Evolutionary conservation across 352 stramenopile species (phyloP).

Genomic region (Pythium grandisporangium): DNA sequence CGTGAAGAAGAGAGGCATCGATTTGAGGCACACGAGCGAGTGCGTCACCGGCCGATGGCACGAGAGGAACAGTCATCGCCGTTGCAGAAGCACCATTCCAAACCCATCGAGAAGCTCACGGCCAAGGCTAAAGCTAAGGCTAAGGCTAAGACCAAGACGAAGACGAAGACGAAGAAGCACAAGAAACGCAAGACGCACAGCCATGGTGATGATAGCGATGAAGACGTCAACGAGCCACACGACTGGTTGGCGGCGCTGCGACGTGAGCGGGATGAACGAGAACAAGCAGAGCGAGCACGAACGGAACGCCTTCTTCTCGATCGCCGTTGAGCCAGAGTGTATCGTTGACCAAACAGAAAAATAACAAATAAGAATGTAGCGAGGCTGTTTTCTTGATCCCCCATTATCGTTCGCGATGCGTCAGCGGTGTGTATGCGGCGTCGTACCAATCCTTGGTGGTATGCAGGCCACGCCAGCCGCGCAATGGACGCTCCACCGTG

Average conservation of each 20-base stretch:
- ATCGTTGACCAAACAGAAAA: background rate
- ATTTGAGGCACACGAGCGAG: constrained; percentile 8
- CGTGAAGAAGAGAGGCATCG: constrained; percentile 4
- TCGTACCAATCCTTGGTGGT: constrained; percentile 86
- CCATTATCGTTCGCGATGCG: constrained; percentile 50
- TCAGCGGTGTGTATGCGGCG: constrained; percentile 68
- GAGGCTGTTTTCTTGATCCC: background rate
- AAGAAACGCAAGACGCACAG: constrained; percentile 7
- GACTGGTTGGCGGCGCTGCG: constrained; percentile 5
- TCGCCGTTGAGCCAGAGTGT: no score
- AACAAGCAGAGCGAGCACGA: constrained; percentile 6
- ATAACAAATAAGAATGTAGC: background rate
- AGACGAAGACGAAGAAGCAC: constrained; percentile 4
- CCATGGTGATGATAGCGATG: background rate
- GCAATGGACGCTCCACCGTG: constrained; percentile 44
- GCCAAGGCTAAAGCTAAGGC: background rate
- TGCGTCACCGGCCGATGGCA: constrained; percentile 1
- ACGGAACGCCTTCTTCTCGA: constrained; percentile 8
- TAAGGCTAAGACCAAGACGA: background rate
- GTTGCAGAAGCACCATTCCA: no score
- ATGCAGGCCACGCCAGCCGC: constrained; percentile 69
- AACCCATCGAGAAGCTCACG: no score
- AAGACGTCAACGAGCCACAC: background rate
- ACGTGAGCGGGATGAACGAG: constrained; percentile 11
- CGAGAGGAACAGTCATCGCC: background rate